Conservation (phyloP, 2,329 filamentous ascomycete species). For the Penicillium decumbens region DNA sequence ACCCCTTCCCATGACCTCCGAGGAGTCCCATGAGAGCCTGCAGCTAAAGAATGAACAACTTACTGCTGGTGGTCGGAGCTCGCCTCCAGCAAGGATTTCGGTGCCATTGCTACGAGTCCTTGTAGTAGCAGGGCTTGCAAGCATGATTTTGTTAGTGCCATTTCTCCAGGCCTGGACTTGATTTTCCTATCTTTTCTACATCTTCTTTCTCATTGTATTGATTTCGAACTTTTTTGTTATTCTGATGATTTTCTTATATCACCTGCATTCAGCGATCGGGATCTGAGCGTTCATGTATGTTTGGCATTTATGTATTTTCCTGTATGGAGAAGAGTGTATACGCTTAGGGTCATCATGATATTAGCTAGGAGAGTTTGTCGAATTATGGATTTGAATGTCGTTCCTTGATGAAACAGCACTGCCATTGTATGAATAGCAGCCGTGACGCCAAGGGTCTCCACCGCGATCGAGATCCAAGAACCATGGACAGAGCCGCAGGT, state of each 20-base stretch:
- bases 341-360: neutral
- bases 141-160: neutral
- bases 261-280: neutral
- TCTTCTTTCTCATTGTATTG: neutral
- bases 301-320: constrained; percentile 2
- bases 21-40: neutral
- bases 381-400: neutral
- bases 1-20: neutral
- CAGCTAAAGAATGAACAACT: neutral
- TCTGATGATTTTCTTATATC: neutral
- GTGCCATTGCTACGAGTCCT: constrained; percentile 20
- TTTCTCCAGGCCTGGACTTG: neutral
- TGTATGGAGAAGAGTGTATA: neutral
- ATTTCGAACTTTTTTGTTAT: neutral
- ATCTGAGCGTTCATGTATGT: neutral
- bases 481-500: neutral
- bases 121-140: neutral
- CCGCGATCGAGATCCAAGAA: neutral
- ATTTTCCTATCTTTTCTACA: neutral
- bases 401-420: neutral
- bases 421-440: neutral
- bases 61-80: neutral
- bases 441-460: neutral
- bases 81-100: constrained; percentile 9
- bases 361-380: neutral